A percentile compares a stretch with the other conserved stretches of the same genome.
Conservation (phyloP, 257 asterid genomes). For the Apocynum venetum region DNA sequence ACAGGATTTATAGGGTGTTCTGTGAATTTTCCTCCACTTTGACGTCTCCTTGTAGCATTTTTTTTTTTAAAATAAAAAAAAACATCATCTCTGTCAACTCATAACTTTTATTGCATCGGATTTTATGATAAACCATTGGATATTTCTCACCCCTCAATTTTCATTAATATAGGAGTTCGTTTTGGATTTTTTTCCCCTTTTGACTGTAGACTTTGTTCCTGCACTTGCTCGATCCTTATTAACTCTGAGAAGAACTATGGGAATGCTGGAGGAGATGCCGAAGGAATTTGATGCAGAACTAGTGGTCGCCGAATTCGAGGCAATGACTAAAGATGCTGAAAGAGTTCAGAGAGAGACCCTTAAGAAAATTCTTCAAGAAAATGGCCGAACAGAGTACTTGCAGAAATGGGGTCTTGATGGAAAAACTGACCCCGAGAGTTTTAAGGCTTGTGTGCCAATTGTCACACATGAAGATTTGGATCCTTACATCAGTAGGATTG, state of each 20-base stretch:
- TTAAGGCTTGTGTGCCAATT: constrained; percentile 63
- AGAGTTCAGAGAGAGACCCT: constrained; percentile 74
- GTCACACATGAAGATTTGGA: constrained; percentile 73
- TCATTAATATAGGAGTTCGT: constrained; percentile 10
- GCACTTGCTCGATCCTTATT: constrained; percentile 9
- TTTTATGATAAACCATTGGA: background rate
- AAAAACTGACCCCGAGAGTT: constrained; percentile 61
- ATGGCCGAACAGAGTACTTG: constrained; percentile 73
- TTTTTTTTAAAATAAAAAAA: too few relatives aligned
- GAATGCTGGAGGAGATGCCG: constrained; percentile 62
- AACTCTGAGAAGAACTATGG: constrained; percentile 15
- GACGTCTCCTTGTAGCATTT: background rate
- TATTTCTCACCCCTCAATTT: background rate
- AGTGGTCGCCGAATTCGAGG: constrained; percentile 73
- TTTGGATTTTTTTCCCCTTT: background rate
- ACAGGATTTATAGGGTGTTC: constrained; percentile 10
- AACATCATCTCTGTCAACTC: background rate
- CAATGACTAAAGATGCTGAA: constrained; percentile 56
- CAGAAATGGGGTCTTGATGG: constrained; percentile 67
- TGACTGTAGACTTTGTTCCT: background rate
- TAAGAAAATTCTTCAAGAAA: constrained; percentile 66
- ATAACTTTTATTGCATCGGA: background rate
- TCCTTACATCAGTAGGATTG: constrained; percentile 66
- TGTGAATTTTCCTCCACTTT: constrained; percentile 21
- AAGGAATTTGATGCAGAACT: constrained; percentile 55